Evolutionary conservation across 805 yeast genomes (phyloP), one percentile per base, ranked within the genome.

Genomic region (Pichia paraexigua): DNA sequence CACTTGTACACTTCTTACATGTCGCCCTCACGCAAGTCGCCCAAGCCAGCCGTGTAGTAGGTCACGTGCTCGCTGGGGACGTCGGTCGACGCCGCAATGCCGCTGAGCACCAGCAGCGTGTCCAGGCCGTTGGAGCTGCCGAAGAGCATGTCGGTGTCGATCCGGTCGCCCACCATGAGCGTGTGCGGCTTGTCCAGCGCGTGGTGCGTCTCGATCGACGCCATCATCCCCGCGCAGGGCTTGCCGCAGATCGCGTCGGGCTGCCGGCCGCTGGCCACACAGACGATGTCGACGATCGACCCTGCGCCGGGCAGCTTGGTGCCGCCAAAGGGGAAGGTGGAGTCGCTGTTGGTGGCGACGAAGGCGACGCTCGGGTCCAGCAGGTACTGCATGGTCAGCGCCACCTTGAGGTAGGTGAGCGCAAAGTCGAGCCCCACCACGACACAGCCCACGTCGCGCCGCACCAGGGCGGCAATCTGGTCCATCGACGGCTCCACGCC

Each of bases 251-350:
- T 85, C 50, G 83, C 82, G 25, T 50, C 53, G 1, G 99, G 98
- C 55, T 78, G 71, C 58, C 97, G 78, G n/a, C 88, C 91, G 22
- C 87, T 70, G 13, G 92, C 83, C 58, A 70, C 80, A 2, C 87
- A 79, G 18, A 88, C 82, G 0, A 90, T 76, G 58, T 88, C 87
- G 43, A 92, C 83, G 57, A 89, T 79, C 1, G 97, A 83, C 1
- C 99, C 99, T 1, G 99, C 98, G 30, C 99, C 99, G 20, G 97
- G 95, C 47, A 94, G 76, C 46, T 87, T 77, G 59, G 79, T 74
- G 1, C 96, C 97, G 67, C 87, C 83, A 53, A 86, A 80, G 2
- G 99, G 99, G 72, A 82, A 94, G 0, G 99, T 94, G 1, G 96
- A 85, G 67, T 94, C 99, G 43, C 87, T 87, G 66, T 94, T 94